Percentiles rank a stretch among this genome's conserved stretches.
Evolutionary conservation across 768 basidiomycete genomes (phyloP).

Genomic region (Cystofilobasidium macerans): DNA sequence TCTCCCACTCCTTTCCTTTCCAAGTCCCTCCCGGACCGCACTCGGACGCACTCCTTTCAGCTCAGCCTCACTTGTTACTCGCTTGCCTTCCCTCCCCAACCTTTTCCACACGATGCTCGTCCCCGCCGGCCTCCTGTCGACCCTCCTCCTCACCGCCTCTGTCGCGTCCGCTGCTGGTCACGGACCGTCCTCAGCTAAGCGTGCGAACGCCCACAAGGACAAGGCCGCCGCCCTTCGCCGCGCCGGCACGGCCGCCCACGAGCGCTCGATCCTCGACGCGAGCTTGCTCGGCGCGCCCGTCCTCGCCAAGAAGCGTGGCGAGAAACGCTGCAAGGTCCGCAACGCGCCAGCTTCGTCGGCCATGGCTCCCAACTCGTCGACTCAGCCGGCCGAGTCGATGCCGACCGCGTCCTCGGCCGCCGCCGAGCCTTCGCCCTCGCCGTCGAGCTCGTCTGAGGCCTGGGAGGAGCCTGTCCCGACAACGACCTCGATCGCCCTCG

Average conservation of each 20-base stretch:
- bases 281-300: neutral
- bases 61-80: no score
- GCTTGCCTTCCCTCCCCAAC: neutral
- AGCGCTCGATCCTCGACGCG: neutral
- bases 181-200: neutral
- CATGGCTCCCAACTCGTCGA: neutral
- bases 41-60: no score
- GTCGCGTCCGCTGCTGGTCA: conserved; percentile 8
- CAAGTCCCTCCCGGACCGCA: no score
- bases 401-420: neutral
- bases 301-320: neutral
- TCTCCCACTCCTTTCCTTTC: no score
- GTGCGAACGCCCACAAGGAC: conserved; percentile 11
- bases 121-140: neutral
- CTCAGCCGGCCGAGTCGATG: neutral
- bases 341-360: neutral
- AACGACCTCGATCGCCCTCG: neutral
- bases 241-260: neutral
- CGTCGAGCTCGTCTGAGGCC: neutral
- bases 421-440: conserved; percentile 7
- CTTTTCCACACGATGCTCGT: neutral
- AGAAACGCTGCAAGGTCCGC: conserved; percentile 16
- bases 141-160: conserved; percentile 11
- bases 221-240: neutral
- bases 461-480: neutral